Percentiles rank a stretch among this genome's conserved stretches.
phyloP scores from a whole-genome alignment of 2,329 filamentous ascomycete species.

The Colletotrichum sidae region DNA sequence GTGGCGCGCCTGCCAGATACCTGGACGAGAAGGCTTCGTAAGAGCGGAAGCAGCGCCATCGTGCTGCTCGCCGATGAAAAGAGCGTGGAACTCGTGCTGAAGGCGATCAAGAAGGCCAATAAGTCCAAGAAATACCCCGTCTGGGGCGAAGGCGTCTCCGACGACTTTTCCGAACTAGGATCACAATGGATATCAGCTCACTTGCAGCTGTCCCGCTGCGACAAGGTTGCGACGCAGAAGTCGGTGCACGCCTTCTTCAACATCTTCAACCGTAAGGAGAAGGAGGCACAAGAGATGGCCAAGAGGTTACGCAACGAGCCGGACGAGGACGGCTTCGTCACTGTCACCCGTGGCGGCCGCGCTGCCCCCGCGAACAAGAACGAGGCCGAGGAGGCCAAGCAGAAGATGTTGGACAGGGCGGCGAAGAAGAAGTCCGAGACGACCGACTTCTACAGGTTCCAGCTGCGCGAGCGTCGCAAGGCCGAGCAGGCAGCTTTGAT shows the following conservation, averaged over 20 bases:
- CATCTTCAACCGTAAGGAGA: slow-evolving; percentile 79
- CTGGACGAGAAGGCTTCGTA: slow-evolving; percentile 78
- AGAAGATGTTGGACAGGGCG: slow-evolving; percentile 72
- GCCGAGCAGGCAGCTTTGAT: slow-evolving; percentile 76
- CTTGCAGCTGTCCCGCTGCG: slow-evolving; percentile 77
- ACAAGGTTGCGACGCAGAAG: slow-evolving; percentile 73
- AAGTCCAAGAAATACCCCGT: slow-evolving; percentile 70
- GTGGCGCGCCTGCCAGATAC: slow-evolving; percentile 73
- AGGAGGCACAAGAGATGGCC: slow-evolving; percentile 70
- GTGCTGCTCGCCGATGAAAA: slow-evolving; percentile 86
- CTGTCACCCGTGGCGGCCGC: slow-evolving; percentile 83
- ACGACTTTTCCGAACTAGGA: slow-evolving; percentile 69
- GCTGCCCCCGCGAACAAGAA: slow-evolving; percentile 79
- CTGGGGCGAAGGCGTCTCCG: slow-evolving; percentile 75
- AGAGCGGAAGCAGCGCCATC: slow-evolving; percentile 82
- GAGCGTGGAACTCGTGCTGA: slow-evolving; percentile 81
- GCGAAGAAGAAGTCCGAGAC: slow-evolving; percentile 72
- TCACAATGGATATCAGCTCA: slow-evolving; percentile 71
- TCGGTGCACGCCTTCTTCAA: slow-evolving; percentile 89
- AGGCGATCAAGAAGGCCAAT: slow-evolving; percentile 73
- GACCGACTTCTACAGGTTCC: slow-evolving; percentile 86
- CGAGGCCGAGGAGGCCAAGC: slow-evolving; percentile 72
- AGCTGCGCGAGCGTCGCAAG: slow-evolving; percentile 83
- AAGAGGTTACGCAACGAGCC: slow-evolving; percentile 80
- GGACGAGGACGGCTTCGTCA: slow-evolving; percentile 96